Percentiles rank a stretch among this genome's conserved stretches.
phyloP scores from a whole-genome alignment of 805 yeast species.

The Ogataea minuta region DNA sequence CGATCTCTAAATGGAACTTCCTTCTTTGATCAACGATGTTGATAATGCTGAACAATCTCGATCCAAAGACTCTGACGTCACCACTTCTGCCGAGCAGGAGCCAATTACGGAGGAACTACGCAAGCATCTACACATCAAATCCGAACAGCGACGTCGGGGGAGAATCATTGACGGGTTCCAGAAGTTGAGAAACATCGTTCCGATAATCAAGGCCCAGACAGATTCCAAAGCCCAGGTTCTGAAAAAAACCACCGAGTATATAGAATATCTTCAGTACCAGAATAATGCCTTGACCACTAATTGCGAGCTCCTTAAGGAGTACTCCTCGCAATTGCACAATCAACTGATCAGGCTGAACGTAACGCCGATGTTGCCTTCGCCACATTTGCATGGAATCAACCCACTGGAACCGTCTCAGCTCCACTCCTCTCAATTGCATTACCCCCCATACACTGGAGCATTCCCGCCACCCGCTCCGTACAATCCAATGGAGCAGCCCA shows the following conservation, averaged over 20 bases:
- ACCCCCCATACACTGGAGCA: conserved; percentile 11
- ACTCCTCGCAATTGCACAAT: conserved; percentile 19
- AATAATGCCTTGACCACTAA: conserved; percentile 21
- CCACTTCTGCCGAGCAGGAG: conserved; percentile 6
- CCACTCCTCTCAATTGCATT: conserved; percentile 10
- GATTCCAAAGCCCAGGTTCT: conserved; percentile 46
- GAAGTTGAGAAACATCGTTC: conserved; percentile 38
- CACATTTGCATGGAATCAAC: conserved; percentile 8
- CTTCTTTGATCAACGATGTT: conserved; percentile 14
- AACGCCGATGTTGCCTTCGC: conserved; percentile 14
- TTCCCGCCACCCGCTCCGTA: conserved; percentile 7
- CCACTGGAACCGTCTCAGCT: conserved; percentile 7
- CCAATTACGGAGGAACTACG: conserved; percentile 22
- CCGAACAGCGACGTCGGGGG: conserved; percentile 46
- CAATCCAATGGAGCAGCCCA: background rate
- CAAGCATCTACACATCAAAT: conserved; percentile 41
- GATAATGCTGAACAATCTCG: conserved; percentile 1
- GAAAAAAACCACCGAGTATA: conserved; percentile 42
- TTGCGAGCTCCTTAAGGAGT: conserved; percentile 22
- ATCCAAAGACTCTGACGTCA: conserved; percentile 1
- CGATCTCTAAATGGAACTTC: conserved; percentile 12
- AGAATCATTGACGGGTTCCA: conserved; percentile 46
- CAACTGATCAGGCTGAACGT: conserved; percentile 17
- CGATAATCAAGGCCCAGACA: conserved; percentile 39
- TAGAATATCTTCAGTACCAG: conserved; percentile 37